Base-by-base conservation (phyloP, 78 protist genomes). In the Polysphondylium violaceum region DNA sequence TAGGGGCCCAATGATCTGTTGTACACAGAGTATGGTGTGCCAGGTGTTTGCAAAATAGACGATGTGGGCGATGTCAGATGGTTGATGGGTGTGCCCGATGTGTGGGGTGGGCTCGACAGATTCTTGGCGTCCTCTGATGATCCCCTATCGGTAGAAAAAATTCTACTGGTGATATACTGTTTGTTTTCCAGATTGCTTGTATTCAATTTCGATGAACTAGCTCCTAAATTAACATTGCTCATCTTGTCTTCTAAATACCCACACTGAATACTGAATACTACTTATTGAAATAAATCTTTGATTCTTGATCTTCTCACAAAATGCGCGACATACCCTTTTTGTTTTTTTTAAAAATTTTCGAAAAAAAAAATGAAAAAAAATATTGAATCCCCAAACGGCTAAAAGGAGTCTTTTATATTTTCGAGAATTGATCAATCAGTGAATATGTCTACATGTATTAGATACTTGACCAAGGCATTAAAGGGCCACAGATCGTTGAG, bases 141-240 rank as follows among this genome's bases (percentile, higher is more conserved):
- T 40, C 23, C n/a, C 23, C 33, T 38, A 38, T 65, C 44, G 8
- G 8, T 8, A 29, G 74, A 31, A 65, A 65, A 65, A 38, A 65
- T 65, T 38, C 25, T 65, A 65, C 74, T 65, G 25, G 41, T 43
- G 16, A 65, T 31, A 65, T 65, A 65, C 38, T 65, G 74, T 36
- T n/a, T 35, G 16, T 61, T 61, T 27, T 11, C 14, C 16, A 33
- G 47, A 61, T 61, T 61, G 14, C 35, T 9, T 27, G 3, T 9
- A 61, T 61, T 61, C 17, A 61, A 61, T 61, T 61, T 61, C 31
- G 69, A 61, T 61, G 69, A 27, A 61, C 69, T 61, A 33, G 69
- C 69, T 25, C 29, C 29, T 61, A 61, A 61, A 61, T 61, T 61
- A 50, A 50, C 69, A 61, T 61, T 59, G 3, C 29, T 0, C 29